phyloP scores from a whole-genome alignment of 2,329 filamentous ascomycete species.

The Penicillium sumatraense region DNA sequence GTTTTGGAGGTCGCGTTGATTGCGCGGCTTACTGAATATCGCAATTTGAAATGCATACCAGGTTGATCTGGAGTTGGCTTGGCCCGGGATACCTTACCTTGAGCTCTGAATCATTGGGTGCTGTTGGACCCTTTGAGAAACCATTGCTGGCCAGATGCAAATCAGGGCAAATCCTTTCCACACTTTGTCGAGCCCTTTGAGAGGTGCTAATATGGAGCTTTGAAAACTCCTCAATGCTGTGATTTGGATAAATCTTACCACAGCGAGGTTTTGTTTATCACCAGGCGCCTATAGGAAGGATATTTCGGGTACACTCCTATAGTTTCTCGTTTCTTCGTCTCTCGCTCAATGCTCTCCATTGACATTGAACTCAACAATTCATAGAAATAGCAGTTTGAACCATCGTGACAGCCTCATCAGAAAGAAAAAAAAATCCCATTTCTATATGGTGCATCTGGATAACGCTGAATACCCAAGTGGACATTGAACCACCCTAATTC shows the following conservation, averaged over 20 bases:
- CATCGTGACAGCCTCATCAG: not conserved
- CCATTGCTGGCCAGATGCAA: not conserved
- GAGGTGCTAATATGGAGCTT: not conserved
- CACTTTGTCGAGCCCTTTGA: not conserved
- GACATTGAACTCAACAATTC: not conserved
- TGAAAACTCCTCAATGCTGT: not conserved
- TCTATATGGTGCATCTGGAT: conserved; percentile 18
- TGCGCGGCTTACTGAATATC: not conserved
- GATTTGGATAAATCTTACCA: not conserved
- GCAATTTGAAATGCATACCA: conserved; percentile 1
- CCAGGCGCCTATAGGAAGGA: too few relatives aligned
- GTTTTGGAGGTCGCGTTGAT: not conserved
- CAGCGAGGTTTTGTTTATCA: too few relatives aligned
- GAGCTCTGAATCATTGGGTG: not conserved
- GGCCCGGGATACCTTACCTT: too few relatives aligned
- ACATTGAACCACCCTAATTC: conserved; percentile 58
- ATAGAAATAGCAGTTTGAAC: too few relatives aligned
- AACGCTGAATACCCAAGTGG: conserved; percentile 41
- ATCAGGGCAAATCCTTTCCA: not conserved
- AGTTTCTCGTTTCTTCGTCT: too few relatives aligned
- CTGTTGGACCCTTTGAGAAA: not conserved
- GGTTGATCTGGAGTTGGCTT: not conserved
- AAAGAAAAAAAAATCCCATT: conserved; percentile 15
- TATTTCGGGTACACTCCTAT: too few relatives aligned
- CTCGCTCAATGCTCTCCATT: not conserved